phyloP scores from a whole-genome alignment of 768 basidiomycete genomes.

The Auricularia sp. region DNA sequence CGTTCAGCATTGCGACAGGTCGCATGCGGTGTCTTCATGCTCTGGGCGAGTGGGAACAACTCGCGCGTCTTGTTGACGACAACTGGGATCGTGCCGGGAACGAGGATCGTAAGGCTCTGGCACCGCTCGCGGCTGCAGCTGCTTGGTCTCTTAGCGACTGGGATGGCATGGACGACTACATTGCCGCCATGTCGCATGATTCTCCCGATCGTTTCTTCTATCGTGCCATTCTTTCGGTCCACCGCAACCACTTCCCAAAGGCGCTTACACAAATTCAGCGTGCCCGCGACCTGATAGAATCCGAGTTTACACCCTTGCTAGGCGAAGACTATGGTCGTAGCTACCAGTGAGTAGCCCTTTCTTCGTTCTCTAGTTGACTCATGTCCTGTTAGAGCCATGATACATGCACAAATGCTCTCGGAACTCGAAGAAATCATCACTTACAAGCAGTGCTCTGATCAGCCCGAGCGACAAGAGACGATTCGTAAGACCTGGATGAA shows the following conservation, averaged over 20 bases:
- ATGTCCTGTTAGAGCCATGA: conserved; percentile 59
- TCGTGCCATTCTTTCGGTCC: conserved; percentile 88
- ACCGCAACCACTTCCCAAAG: conserved; percentile 91
- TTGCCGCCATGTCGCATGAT: conserved; percentile 83
- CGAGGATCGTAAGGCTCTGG: conserved; percentile 83
- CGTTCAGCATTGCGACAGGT: conserved; percentile 72
- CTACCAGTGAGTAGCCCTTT: conserved; percentile 63
- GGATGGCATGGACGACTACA: conserved; percentile 98
- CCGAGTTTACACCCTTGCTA: conserved; percentile 82
- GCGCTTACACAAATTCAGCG: conserved; percentile 84
- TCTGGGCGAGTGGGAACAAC: conserved; percentile 92
- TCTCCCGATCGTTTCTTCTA: conserved; percentile 94
- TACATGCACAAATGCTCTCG: conserved; percentile 96
- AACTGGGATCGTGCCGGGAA: conserved; percentile 76
- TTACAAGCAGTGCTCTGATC: conserved; percentile 90
- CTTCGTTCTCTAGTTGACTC: neutral
- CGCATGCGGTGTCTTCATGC: conserved; percentile 95
- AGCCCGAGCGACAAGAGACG: conserved; percentile 81
- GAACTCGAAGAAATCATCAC: conserved; percentile 96
- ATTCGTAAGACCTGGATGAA: conserved; percentile 98
- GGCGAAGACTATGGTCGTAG: conserved; percentile 96
- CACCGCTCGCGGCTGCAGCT: conserved; percentile 93
- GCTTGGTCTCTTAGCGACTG: conserved; percentile 96
- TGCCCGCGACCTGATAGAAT: conserved; percentile 85
- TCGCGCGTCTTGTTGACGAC: conserved; percentile 77